phyloP scores from a whole-genome alignment of 495 filamentous ascomycete genomes.

The Aspergillus incahuasiensis region DNA sequence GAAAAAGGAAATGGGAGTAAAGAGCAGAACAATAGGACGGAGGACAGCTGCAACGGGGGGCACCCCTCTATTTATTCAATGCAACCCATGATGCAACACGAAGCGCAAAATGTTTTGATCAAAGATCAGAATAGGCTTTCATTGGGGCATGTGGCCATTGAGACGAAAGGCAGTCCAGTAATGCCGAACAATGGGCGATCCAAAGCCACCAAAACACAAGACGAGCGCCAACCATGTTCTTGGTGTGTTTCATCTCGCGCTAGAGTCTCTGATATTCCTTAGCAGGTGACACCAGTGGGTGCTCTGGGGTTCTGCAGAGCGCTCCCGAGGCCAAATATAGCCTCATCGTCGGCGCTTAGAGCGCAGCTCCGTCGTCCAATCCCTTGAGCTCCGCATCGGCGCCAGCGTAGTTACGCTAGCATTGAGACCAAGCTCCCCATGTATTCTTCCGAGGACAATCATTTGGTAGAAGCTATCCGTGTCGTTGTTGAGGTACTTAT shows the following conservation, averaged over 20 bases:
- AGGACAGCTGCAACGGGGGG: neutral
- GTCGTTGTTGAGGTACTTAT: slow-evolving; percentile 4
- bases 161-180: neutral
- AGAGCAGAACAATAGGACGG: slow-evolving; percentile 8
- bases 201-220: neutral
- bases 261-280: neutral
- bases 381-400: slow-evolving; percentile 9
- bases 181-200: slow-evolving; percentile 1
- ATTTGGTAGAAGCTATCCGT: neutral
- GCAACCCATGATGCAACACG: neutral
- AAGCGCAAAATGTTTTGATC: neutral
- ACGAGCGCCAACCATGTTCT: neutral
- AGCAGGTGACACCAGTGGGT: slow-evolving; percentile 1
- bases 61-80: slow-evolving; percentile 3
- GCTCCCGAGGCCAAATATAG: slow-evolving; percentile 18
- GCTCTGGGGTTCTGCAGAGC: slow-evolving; percentile 4
- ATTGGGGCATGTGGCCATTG: slow-evolving; percentile 1
- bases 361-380: slow-evolving; percentile 14
- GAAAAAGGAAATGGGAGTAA: neutral
- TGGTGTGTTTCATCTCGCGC: slow-evolving; percentile 19
- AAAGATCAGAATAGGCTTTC: slow-evolving; percentile 6
- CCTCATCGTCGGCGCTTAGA: slow-evolving; percentile 15
- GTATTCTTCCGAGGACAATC: neutral
- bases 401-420: slow-evolving; percentile 1
- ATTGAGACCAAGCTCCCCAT: slow-evolving; percentile 7